Conservation (phyloP, 2,329 filamentous ascomycete genomes). For the Graphilbum ipis-grandicollis region DNA sequence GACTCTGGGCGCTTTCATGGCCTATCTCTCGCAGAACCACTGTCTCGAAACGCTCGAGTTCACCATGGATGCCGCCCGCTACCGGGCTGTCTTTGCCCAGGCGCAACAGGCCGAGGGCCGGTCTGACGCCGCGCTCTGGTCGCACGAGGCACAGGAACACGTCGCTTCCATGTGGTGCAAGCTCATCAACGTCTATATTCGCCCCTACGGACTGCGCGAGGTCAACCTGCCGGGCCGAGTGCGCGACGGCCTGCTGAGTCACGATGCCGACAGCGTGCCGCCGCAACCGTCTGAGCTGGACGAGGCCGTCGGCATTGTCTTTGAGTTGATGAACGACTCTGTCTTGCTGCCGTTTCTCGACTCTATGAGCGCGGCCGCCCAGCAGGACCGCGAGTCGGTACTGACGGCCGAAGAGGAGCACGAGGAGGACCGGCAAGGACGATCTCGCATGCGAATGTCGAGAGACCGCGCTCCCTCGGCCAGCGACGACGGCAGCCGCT, state of each 20-base stretch:
- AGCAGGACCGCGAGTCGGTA: not conserved
- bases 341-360: conserved; percentile 87
- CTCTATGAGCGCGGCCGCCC: conserved; percentile 23
- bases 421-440: conserved; percentile 17
- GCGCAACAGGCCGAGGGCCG: conserved; percentile 22
- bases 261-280: conserved; percentile 41
- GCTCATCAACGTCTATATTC: conserved; percentile 77
- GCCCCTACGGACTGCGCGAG: conserved; percentile 68
- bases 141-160: conserved; percentile 36
- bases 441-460: conserved; percentile 20
- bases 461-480: conserved; percentile 15
- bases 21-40: conserved; percentile 91
- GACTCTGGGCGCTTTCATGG: conserved; percentile 86
- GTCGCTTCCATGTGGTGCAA: conserved; percentile 73
- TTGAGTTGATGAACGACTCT: conserved; percentile 95
- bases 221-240: conserved; percentile 81
- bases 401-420: too few species aligned
- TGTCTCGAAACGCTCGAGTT: conserved; percentile 95
- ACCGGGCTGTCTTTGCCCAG: conserved; percentile 41
- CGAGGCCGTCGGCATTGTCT: conserved; percentile 71
- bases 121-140: conserved; percentile 11
- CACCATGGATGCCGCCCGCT: conserved; percentile 82
- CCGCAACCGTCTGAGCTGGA: conserved; percentile 61
- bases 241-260: conserved; percentile 58
- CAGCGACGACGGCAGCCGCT: conserved; percentile 22